A percentile compares a stretch with the other conserved stretches of the same genome.
Conservation (phyloP, 2,329 filamentous ascomycete species). For the Sporothrix pallida region DNA sequence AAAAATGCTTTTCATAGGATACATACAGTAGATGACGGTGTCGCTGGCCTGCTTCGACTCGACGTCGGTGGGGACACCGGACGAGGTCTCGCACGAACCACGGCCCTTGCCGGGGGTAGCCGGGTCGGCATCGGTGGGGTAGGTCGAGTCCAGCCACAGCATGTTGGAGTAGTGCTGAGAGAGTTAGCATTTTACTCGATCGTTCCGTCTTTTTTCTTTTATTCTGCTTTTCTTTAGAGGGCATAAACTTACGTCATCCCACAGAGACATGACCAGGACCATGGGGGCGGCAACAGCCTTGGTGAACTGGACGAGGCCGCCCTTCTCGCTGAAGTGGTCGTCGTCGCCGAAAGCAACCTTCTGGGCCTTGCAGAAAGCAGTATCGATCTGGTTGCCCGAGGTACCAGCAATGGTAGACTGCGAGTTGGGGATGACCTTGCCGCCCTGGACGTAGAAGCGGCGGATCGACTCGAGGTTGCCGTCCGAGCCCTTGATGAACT, state of each 20-base stretch:
- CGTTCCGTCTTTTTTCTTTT: background rate
- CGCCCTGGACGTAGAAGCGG: slow-evolving; percentile 66
- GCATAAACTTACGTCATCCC: slow-evolving; percentile 56
- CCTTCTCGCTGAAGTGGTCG: slow-evolving; percentile 56
- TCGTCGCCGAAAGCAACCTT: slow-evolving; percentile 60
- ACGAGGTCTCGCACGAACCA: slow-evolving; percentile 53
- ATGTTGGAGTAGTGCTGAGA: slow-evolving; percentile 60
- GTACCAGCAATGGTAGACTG: slow-evolving; percentile 48
- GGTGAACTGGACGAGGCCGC: slow-evolving; percentile 61
- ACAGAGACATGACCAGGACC: slow-evolving; percentile 66
- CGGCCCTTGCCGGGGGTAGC: slow-evolving; percentile 50
- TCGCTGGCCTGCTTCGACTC: slow-evolving; percentile 45
- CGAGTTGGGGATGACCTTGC: slow-evolving; percentile 56
- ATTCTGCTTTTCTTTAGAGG: background rate
- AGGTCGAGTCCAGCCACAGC: slow-evolving; percentile 67
- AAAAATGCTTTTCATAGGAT: background rate
- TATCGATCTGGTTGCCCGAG: slow-evolving; percentile 52
- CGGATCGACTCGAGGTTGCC: slow-evolving; percentile 60
- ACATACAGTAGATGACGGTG: slow-evolving; percentile 48
- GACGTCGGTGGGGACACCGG: slow-evolving; percentile 54
- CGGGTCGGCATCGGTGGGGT: slow-evolving; percentile 51
- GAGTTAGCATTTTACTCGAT: slow-evolving; percentile 4
- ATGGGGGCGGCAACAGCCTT: slow-evolving; percentile 59
- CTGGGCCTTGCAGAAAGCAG: slow-evolving; percentile 60
- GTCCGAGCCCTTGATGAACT: slow-evolving; percentile 58